Conservation (phyloP, 495 filamentous ascomycete genomes). For the Aspergillus coremiiformis region DNA sequence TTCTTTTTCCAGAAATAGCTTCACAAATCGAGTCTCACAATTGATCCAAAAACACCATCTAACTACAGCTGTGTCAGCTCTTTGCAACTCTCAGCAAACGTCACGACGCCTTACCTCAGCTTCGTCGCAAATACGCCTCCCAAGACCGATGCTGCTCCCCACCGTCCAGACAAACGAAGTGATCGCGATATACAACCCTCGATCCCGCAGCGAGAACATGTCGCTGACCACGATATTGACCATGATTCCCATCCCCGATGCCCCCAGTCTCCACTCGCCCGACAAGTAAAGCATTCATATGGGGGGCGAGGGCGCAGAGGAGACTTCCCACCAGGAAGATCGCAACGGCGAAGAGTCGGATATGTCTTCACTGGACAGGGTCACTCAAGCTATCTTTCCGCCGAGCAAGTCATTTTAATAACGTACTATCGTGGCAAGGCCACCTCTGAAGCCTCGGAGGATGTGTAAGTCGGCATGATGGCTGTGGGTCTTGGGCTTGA, state of each 20-base stretch:
- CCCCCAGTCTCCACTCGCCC: constrained; percentile 34
- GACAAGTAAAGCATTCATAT: constrained; percentile 17
- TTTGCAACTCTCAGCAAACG: neutral
- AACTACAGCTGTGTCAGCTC: neutral
- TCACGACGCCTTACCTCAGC: neutral
- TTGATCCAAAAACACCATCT: constrained; percentile 18
- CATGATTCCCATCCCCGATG: constrained; percentile 23
- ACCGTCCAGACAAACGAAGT: constrained; percentile 28
- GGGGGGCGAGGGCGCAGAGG: constrained; percentile 10
- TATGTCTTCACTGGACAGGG: no score
- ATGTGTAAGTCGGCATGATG: constrained; percentile 56
- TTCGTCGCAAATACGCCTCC: constrained; percentile 13
- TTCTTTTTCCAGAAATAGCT: neutral
- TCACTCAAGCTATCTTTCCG: no score
- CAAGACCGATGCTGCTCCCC: constrained; percentile 20
- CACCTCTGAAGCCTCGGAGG: constrained; percentile 65
- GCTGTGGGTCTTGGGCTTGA: no score
- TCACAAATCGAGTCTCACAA: constrained; percentile 8
- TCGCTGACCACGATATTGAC: constrained; percentile 25
- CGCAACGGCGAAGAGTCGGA: constrained; percentile 22
- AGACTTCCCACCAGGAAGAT: constrained; percentile 25
- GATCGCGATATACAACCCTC: constrained; percentile 27
- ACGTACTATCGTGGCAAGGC: no score
- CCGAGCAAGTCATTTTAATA: constrained; percentile 65
- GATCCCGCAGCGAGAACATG: constrained; percentile 33